Evolutionary conservation across 2,329 filamentous ascomycete species (phyloP).

Genomic region (Lithohypha guttulata): DNA sequence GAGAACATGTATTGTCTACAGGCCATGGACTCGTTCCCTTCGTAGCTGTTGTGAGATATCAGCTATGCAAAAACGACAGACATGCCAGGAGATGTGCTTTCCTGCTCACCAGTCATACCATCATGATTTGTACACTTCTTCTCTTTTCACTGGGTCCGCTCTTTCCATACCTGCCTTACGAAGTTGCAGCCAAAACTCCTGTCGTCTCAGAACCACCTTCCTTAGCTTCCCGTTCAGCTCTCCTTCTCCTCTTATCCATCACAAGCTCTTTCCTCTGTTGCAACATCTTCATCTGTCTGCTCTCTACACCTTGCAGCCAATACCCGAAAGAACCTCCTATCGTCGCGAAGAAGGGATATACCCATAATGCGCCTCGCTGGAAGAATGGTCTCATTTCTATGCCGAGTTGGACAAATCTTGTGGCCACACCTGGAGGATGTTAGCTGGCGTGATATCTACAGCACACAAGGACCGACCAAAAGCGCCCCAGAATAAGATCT

Average conservation of each 20-base stretch:
- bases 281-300: constrained; percentile 66
- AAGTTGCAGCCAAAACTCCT: constrained; percentile 17
- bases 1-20: no score
- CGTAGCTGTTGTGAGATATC: no score
- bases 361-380: constrained; percentile 73
- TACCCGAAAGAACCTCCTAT: constrained; percentile 89
- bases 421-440: constrained; percentile 60
- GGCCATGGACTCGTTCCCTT: no score
- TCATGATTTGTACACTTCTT: neutral
- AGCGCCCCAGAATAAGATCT: constrained; percentile 49
- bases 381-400: constrained; percentile 97
- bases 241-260: constrained; percentile 79
- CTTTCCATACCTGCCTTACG: constrained; percentile 11
- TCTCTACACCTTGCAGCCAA: constrained; percentile 86
- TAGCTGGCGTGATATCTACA: neutral
- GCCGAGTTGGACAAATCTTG: constrained; percentile 91
- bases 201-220: constrained; percentile 17
- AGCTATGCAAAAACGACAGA: no score
- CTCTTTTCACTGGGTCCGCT: neutral
- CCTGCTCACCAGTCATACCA: neutral
- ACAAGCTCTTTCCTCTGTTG: constrained; percentile 67
- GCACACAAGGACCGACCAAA: constrained; percentile 48
- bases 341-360: constrained; percentile 78
- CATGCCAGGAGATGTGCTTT: no score
- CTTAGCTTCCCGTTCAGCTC: constrained; percentile 53